Conservation (phyloP, 345 rosid genomes). For the Turritis glabra region DNA sequence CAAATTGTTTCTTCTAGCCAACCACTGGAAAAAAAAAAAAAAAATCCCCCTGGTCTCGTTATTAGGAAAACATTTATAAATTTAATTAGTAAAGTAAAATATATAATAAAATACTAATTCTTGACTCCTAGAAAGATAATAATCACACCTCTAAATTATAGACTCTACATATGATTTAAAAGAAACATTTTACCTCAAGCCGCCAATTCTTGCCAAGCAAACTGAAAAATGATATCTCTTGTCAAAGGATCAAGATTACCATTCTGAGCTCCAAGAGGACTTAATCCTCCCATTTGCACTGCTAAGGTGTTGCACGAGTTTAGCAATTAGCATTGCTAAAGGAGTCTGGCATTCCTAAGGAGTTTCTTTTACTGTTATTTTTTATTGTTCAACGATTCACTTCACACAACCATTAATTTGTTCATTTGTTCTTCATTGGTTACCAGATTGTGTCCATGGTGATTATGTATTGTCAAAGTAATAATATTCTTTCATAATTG, state of each 20-base stretch:
- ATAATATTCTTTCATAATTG: not conserved
- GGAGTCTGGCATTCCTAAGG: not conserved
- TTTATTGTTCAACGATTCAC: not conserved
- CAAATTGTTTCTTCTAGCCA: no score
- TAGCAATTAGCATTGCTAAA: not conserved
- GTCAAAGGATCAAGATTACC: not conserved
- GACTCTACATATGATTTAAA: no score
- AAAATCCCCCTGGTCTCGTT: no score
- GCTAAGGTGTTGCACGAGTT: not conserved
- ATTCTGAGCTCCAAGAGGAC: not conserved
- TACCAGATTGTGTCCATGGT: not conserved
- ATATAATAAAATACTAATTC: no score
- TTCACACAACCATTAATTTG: not conserved
- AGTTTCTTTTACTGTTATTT: not conserved
- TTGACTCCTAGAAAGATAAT: no score
- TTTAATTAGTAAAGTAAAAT: no score
- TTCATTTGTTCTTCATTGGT: not conserved
- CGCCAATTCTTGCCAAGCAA: no score
- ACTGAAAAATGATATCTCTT: no score
- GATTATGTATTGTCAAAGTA: not conserved
- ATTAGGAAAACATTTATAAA: no score
- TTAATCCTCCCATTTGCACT: not conserved
- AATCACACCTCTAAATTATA: no score
- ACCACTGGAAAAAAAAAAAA: no score
- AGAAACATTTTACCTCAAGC: no score